Evolutionary conservation across 192 early-diverging fungal species (phyloP).

Genomic region (Allomyces arbusculus): DNA sequence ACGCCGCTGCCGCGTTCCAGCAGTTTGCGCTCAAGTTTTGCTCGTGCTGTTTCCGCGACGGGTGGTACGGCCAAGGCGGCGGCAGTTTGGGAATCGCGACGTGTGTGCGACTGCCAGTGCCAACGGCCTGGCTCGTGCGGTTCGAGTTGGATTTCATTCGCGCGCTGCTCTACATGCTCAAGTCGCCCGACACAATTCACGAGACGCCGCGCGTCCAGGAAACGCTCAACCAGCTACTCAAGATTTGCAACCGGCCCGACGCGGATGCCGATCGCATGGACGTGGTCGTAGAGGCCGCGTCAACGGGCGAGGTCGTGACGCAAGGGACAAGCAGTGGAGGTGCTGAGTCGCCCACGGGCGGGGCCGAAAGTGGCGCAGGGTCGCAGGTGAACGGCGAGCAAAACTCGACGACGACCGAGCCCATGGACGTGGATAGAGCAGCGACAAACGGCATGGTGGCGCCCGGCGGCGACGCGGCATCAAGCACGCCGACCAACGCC

Average conservation of each 20-base stretch:
- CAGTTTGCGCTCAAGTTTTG: slow-evolving; percentile 66
- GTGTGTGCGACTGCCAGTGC: slow-evolving; percentile 60
- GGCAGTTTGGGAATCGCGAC: slow-evolving; percentile 77
- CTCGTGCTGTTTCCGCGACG: slow-evolving; percentile 76
- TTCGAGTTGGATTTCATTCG: slow-evolving; percentile 87
- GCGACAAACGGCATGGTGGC: background rate
- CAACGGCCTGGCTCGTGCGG: slow-evolving; percentile 75
- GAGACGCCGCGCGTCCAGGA: slow-evolving; percentile 35
- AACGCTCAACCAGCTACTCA: slow-evolving; percentile 23
- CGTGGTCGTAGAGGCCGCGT: slow-evolving; percentile 2
- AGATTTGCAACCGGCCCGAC: background rate
- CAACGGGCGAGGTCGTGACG: background rate
- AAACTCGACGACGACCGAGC: slow-evolving; percentile 1
- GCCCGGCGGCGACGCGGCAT: too few species aligned
- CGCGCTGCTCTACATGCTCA: slow-evolving; percentile 79
- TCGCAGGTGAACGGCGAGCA: background rate
- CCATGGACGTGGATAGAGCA: background rate
- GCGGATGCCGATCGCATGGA: background rate
- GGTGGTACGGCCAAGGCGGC: slow-evolving; percentile 68
- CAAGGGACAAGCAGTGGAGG: background rate
- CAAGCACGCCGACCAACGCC: background rate
- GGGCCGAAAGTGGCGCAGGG: too few species aligned
- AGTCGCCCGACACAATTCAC: slow-evolving; percentile 38
- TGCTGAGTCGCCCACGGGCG: too few species aligned
- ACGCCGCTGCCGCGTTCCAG: slow-evolving; percentile 53